Evolutionary conservation across 1,284 basidiomycete genomes (phyloP).

Genomic region (Apiotrichum veenhuisii): DNA sequence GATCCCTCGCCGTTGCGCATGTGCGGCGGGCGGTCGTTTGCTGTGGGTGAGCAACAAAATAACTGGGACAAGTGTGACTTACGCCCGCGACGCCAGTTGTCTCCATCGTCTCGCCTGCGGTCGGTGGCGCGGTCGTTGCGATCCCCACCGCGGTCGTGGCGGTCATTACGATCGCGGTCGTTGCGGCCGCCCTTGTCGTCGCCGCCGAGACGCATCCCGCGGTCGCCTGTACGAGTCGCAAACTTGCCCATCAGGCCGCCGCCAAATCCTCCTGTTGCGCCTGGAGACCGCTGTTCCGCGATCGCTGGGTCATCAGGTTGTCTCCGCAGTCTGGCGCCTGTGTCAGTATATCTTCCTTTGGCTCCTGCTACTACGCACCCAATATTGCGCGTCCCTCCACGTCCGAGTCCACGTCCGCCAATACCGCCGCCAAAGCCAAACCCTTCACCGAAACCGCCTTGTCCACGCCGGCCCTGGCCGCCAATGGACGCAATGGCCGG

Average conservation of each 20-base stretch:
- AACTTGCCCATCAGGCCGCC: conserved; percentile 38
- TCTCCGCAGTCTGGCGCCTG: conserved; percentile 18
- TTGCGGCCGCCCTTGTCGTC: conserved; percentile 19
- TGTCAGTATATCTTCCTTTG: neutral
- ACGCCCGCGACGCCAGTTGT: conserved; percentile 21
- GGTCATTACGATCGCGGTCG: conserved; percentile 2
- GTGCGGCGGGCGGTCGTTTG: neutral
- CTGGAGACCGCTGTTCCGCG: conserved; percentile 8
- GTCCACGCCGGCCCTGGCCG: conserved; percentile 17
- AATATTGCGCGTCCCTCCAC: conserved; percentile 30
- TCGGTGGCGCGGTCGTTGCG: neutral
- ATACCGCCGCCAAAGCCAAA: conserved; percentile 47
- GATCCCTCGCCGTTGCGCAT: conserved; percentile 15
- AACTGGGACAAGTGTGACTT: neutral
- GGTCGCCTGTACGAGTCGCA: conserved; percentile 24
- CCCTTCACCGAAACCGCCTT: conserved; percentile 41
- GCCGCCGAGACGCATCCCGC: conserved; percentile 26
- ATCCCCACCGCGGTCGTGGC: neutral
- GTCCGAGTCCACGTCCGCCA: conserved; percentile 23
- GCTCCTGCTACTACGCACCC: conserved; percentile 25
- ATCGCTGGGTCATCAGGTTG: conserved; percentile 24
- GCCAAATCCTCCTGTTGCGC: conserved; percentile 12
- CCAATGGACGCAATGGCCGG: conserved; percentile 43
- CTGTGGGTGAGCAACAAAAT: neutral
- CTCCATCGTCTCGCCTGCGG: conserved; percentile 13